Conservation (phyloP, 176 grass and related monocot species). For the Saccharum officinarum region DNA sequence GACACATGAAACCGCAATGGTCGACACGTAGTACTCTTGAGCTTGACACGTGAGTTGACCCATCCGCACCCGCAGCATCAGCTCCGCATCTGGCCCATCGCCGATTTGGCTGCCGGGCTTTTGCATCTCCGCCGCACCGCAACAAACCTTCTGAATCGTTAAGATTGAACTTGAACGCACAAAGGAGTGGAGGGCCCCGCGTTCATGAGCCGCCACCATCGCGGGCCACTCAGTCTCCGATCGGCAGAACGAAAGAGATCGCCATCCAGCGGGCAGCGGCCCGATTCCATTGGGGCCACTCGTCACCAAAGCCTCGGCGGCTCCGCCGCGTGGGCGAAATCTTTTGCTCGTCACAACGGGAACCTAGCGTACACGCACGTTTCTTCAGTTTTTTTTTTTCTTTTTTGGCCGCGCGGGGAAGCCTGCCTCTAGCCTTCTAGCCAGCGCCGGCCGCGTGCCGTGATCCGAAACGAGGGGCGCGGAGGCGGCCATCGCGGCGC, state of each 20-base stretch:
- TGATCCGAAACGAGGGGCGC: conserved; percentile 9
- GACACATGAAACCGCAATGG: neutral
- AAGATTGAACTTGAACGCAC: neutral
- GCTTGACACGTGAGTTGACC: neutral
- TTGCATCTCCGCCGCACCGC: neutral
- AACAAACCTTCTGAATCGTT: neutral
- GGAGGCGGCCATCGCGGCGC: neutral
- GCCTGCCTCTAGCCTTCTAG: no score
- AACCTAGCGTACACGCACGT: no score
- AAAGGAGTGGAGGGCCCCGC: neutral
- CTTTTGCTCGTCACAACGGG: neutral
- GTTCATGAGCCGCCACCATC: neutral
- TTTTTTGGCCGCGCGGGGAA: no score
- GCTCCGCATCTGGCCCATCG: neutral
- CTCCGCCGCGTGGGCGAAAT: neutral
- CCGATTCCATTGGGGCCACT: neutral
- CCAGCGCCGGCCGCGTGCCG: no score
- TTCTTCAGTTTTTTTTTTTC: no score
- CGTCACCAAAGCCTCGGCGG: no score
- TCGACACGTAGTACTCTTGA: neutral
- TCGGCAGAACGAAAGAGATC: neutral
- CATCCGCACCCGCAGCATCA: neutral
- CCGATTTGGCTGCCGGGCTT: neutral
- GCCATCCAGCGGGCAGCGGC: neutral
- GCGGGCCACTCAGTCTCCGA: conserved; percentile 3